These are phyloP conservation scores for Hippophae tibetana DNA, from an alignment of 306 rosid genomes.

Conservation along the genomic window DNA sequence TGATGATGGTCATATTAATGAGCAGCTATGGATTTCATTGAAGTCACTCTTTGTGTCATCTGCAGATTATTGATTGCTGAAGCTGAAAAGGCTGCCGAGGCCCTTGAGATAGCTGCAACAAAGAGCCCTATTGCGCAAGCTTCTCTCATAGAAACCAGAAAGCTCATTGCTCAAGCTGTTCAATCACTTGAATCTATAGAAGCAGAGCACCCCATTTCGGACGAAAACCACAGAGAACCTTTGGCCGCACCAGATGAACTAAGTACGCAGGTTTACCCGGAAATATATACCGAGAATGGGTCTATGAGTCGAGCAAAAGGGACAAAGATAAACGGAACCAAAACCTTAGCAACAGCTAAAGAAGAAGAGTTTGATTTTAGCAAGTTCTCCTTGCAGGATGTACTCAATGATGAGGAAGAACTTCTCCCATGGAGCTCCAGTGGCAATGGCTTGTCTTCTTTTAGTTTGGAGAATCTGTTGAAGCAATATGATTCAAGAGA, in stretches of 20 bases:
- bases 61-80: conserved; percentile 79
- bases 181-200: conserved; percentile 64
- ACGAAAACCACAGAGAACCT: conserved; percentile 17
- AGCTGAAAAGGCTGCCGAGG: conserved; percentile 94
- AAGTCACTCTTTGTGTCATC: conserved; percentile 2
- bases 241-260: conserved; percentile 27
- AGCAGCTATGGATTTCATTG: neutral
- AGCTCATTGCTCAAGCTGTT: conserved; percentile 88
- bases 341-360: conserved; percentile 20
- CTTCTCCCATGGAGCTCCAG: conserved; percentile 23
- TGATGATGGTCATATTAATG: neutral
- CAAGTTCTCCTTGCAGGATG: conserved; percentile 32
- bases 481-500: conserved; percentile 20
- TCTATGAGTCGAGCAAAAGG: conserved; percentile 23
- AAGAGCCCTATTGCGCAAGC: conserved; percentile 73
- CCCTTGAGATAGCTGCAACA: conserved; percentile 73
- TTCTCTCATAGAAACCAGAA: conserved; percentile 75
- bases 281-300: conserved; percentile 9
- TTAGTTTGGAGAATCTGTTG: conserved; percentile 26
- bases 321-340: conserved; percentile 45
- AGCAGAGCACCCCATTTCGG: conserved; percentile 18
- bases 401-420: conserved; percentile 32
- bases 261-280: conserved; percentile 15
- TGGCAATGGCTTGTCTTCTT: conserved; percentile 24
- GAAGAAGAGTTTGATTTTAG: conserved; percentile 32